These are phyloP conservation scores for Saccharomycopsis schoenii DNA, from an alignment of 805 yeast genomes.

Conservation along the genomic window DNA sequence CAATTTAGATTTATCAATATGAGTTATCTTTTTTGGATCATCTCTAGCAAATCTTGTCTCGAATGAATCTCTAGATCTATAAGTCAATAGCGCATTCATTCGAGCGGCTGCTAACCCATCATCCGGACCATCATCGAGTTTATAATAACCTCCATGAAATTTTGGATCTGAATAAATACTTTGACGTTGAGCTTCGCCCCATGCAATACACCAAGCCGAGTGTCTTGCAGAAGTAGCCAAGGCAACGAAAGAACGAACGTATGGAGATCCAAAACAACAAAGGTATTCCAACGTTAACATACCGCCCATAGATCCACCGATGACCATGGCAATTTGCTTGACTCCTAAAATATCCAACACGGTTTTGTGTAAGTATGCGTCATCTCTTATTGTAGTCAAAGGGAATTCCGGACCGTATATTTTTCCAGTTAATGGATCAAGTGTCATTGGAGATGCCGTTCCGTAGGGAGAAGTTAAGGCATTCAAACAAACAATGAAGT, in stretches of 20 bases:
- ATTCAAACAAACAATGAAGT: conserved; percentile 79
- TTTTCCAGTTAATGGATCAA: conserved; percentile 65
- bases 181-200: conserved; percentile 98
- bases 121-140: conserved; percentile 67
- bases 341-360: conserved; percentile 76
- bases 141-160: conserved; percentile 82
- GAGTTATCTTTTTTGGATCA: conserved; percentile 36
- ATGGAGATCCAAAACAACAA: conserved; percentile 60
- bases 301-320: conserved; percentile 99
- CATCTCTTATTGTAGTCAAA: conserved; percentile 87
- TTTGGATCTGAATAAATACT: conserved; percentile 92
- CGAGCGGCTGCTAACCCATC: conserved; percentile 92
- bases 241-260: conserved; percentile 65
- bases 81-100: conserved; percentile 91
- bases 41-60: conserved; percentile 89
- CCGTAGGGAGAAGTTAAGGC: conserved; percentile 97
- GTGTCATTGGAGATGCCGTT: conserved; percentile 80
- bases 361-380: conserved; percentile 65
- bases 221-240: conserved; percentile 91
- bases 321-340: conserved; percentile 67
- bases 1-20: conserved; percentile 11
- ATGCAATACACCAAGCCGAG: conserved; percentile 97
- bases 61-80: conserved; percentile 85
- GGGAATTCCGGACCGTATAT: conserved; percentile 95
- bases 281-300: conserved; percentile 79